phyloP scores from a whole-genome alignment of 495 filamentous ascomycete genomes.

The Aspergillus avenaceus region DNA sequence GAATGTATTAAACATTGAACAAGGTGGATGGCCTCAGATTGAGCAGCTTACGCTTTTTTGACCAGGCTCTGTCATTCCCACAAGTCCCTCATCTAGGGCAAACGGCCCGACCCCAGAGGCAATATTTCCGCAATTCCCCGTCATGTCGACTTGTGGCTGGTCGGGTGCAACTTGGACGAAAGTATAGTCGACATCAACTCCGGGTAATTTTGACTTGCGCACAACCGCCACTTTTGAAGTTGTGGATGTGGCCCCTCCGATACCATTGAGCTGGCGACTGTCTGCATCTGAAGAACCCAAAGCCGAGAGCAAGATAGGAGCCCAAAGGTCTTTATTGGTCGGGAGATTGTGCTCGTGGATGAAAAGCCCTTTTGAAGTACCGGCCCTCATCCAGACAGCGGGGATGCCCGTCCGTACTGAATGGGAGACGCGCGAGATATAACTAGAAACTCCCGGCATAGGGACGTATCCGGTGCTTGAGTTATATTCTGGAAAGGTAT shows the following conservation, averaged over 20 bases:
- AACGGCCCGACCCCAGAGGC: conserved; percentile 34
- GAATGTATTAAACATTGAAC: not conserved
- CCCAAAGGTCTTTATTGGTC: conserved; percentile 15
- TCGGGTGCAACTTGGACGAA: conserved; percentile 33
- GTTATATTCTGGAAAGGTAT: too few species aligned
- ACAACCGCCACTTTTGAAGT: conserved; percentile 39
- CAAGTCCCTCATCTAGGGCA: conserved; percentile 30
- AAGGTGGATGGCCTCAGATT: not conserved
- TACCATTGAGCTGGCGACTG: conserved; percentile 25
- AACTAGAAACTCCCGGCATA: not conserved
- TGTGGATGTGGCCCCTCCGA: conserved; percentile 36
- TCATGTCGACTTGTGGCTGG: conserved; percentile 28
- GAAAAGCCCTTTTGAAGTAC: conserved; percentile 37
- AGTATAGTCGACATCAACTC: conserved; percentile 35
- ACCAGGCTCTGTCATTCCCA: conserved; percentile 11
- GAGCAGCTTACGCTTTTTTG: conserved; percentile 3
- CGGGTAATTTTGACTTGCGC: conserved; percentile 18
- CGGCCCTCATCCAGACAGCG: conserved; percentile 35
- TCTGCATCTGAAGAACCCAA: conserved; percentile 20
- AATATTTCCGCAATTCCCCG: conserved; percentile 42
- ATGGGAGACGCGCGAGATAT: not conserved
- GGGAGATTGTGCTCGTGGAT: conserved; percentile 30
- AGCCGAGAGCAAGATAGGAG: conserved; percentile 23
- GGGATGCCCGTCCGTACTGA: conserved; percentile 9
- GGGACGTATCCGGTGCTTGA: not conserved